Evolutionary conservation across 2,329 filamentous ascomycete species (phyloP).

Genomic region (Penicillium aurantiogriseum): DNA sequence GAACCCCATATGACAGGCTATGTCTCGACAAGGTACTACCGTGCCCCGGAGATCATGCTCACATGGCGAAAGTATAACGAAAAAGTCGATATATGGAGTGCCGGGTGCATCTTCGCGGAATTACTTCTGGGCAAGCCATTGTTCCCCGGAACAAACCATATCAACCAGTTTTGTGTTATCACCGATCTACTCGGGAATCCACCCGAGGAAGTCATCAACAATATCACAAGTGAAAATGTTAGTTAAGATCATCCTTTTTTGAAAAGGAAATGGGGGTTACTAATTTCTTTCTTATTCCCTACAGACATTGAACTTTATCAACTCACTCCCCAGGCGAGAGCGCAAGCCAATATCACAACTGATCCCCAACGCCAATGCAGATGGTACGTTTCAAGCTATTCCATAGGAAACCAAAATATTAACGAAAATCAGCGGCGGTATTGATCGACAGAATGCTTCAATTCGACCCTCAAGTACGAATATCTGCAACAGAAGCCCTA

Average conservation of each 20-base stretch:
- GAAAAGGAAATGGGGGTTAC: background rate
- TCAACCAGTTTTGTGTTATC: constrained; percentile 99
- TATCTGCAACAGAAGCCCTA: constrained; percentile 80
- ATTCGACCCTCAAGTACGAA: constrained; percentile 90
- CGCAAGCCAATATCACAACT: constrained; percentile 80
- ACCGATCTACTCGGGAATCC: constrained; percentile 95
- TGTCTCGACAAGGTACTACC: constrained; percentile 97
- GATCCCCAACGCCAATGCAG: constrained; percentile 87
- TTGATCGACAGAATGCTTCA: constrained; percentile 95
- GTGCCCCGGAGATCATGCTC: constrained; percentile 98
- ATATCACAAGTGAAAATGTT: constrained; percentile 95
- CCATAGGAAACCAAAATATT: background rate
- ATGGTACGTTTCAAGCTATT: constrained; percentile 56
- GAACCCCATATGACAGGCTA: constrained; percentile 99
- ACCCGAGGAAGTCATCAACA: constrained; percentile 95
- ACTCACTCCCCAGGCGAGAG: constrained; percentile 90
- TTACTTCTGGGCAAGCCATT: constrained; percentile 97
- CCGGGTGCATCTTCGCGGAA: constrained; percentile 97
- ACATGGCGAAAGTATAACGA: constrained; percentile 99
- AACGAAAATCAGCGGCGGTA: constrained; percentile 66
- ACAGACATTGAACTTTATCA: constrained; percentile 91
- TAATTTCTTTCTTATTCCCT: background rate
- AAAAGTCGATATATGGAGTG: constrained; percentile 99
- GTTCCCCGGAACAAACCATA: constrained; percentile 97
- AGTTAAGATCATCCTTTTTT: no score